phyloP scores from a whole-genome alignment of 1,284 basidiomycete species.

The Paramarasmius palmivorus region DNA sequence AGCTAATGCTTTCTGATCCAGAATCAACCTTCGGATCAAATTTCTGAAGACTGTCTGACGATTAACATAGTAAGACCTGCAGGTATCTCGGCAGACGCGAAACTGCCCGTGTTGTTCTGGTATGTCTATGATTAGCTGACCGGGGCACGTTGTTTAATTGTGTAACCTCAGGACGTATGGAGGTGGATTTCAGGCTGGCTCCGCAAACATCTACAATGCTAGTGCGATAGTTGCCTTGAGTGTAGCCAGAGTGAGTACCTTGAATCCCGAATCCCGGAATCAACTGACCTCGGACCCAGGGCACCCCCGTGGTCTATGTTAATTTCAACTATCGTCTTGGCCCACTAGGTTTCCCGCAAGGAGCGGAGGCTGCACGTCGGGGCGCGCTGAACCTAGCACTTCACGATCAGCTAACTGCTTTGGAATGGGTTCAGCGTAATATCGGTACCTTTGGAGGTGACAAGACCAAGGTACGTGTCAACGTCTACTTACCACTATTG shows the following conservation, averaged over 20 bases:
- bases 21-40: constrained; percentile 20
- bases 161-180: constrained; percentile 31
- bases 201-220: constrained; percentile 36
- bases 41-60: constrained; percentile 49
- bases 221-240: constrained; percentile 45
- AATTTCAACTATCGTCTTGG: constrained; percentile 43
- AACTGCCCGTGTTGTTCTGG: constrained; percentile 35
- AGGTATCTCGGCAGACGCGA: constrained; percentile 19
- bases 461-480: constrained; percentile 25
- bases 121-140: constrained; percentile 20
- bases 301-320: constrained; percentile 56
- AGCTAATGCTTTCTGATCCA: constrained; percentile 5
- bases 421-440: constrained; percentile 36
- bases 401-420: constrained; percentile 32
- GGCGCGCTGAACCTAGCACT: constrained; percentile 34
- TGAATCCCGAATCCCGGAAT: no score
- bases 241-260: constrained; percentile 36
- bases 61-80: constrained; percentile 47
- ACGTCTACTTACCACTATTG: background rate
- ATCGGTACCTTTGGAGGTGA: constrained; percentile 40
- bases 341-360: constrained; percentile 40
- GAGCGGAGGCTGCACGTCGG: constrained; percentile 27
- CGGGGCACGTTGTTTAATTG: background rate
- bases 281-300: constrained; percentile 26
- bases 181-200: constrained; percentile 36